Percentiles rank a stretch among this genome's conserved stretches.
Evolutionary conservation across 2,329 filamentous ascomycete species (phyloP).

Genomic region (Amauroascus verrucosus): DNA sequence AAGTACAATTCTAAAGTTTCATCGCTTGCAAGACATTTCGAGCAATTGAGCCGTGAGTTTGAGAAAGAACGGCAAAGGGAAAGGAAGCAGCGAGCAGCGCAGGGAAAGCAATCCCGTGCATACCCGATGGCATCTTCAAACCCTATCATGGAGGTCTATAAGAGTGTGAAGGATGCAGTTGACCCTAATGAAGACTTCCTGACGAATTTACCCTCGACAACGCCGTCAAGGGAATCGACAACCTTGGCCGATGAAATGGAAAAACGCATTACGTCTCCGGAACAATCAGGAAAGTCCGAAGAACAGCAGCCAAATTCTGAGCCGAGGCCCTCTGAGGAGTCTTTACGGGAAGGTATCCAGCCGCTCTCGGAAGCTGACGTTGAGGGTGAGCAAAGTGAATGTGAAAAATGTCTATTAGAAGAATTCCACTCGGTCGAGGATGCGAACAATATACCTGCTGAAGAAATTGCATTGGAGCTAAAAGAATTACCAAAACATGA

Average conservation of each 20-base stretch:
- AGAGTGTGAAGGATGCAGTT: conserved; percentile 85
- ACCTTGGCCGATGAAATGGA: conserved; percentile 21
- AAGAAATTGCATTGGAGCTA: conserved; percentile 47
- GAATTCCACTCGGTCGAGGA: conserved; percentile 42
- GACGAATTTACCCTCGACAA: conserved; percentile 5
- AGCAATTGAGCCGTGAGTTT: conserved; percentile 91
- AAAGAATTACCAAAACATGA: conserved; percentile 84
- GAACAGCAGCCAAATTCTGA: conserved; percentile 22
- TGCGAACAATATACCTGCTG: conserved; percentile 41
- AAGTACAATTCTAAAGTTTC: conserved; percentile 70
- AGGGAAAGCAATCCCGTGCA: conserved; percentile 63
- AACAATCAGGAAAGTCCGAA: not conserved
- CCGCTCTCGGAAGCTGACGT: conserved; percentile 56
- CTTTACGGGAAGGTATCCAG: conserved; percentile 29
- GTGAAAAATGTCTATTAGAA: conserved; percentile 58
- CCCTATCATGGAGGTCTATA: conserved; percentile 91
- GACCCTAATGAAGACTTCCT: conserved; percentile 55
- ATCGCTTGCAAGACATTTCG: conserved; percentile 88
- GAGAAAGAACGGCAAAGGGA: conserved; percentile 87
- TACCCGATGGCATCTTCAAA: conserved; percentile 89
- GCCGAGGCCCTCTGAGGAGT: conserved; percentile 10
- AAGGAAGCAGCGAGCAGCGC: conserved; percentile 65
- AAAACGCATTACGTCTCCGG: conserved; percentile 22
- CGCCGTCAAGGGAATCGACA: conserved; percentile 14
- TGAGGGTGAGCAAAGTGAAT: conserved; percentile 58